Evolutionary conservation across 2,329 filamentous ascomycete genomes (phyloP), one percentile per base, ranked within the genome.

Genomic region (Chaetomiaceae sp.): DNA sequence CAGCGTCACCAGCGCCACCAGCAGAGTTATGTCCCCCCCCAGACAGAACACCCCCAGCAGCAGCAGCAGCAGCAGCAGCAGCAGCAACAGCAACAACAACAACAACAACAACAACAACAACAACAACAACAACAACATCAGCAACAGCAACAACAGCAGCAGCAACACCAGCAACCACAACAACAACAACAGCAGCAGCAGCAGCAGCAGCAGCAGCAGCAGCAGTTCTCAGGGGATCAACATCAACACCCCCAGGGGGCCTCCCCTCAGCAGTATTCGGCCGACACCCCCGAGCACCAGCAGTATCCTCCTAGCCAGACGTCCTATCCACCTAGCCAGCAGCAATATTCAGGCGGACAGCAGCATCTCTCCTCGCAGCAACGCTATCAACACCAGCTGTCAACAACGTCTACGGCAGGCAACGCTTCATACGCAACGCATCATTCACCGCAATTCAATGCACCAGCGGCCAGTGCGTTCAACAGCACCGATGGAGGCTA

Each of bases 361-460:
- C 54, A 56, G 27, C 53, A 57, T 23, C 53, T 58, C 13, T 20
- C 54, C 7, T 51, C 58, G 5, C 62, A 64, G 43, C 59, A 59
- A 35, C 60, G 62, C 33, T 61, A 62, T 35, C 61, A 61, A 49
- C 61, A 60, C 25, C 62, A 63, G 30, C 53, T 60, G 13, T 44
- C 49, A 13, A 56, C 60, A 6, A 58, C 51, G 16, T 56, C 51
- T 23, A 57, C 59, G 5, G 44, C 59, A 16, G 52, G 48, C 10
- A 54, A 56, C 8, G 40, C 55, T 14, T 57, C 63, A 12, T 64
- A 62, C 37, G 43, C 57, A 16, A 44, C 61, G 6, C 57, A 61
- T 14, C 63, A 62, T 14, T 59, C 63, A 16, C 56, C 62, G 4
- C 62, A 63, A 21, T 65, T 63, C 34, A 49, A 57, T 17, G 9